Base-by-base conservation (phyloP, 148 eudicot species). In the Rhododendron ferrugineum region DNA sequence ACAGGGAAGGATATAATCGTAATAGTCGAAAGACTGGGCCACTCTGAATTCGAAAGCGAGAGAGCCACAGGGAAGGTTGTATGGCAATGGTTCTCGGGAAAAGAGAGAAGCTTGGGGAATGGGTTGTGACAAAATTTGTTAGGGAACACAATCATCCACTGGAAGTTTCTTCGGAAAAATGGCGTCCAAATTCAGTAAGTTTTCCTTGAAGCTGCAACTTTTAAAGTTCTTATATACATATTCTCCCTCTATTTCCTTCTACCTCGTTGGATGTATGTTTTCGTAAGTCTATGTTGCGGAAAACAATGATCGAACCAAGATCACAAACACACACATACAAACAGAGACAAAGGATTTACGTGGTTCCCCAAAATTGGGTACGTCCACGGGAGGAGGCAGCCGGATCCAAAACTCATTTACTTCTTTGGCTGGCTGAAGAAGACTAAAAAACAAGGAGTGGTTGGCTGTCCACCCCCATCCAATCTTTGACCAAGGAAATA, bases 1-100 rank as follows among this genome's bases (percentile, higher is more conserved):
- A 40, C 42, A 37, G 5, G 40, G 6, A 40, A 5, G 42, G 42
- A 40, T 40, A 40, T 44, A 82, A 82, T 68, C 58, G 66, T 6
- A 66, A 68, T 8, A 82, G 77, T 11, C 40, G 28, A 26, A 82
- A 64, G 16, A 26, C 76, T 62, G 76, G 54, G 54, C 76, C 37
- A 28, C 8, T 16, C 73, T 36, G n/a, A 64, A 26, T 82, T 82
- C 78, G 84, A 66, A 82, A 82, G 77, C 84, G 78, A 28, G 77
- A 66, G 58, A 82, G 84, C 84, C 47, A 82, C 28, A 47, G 77
- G 37, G 84, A 82, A 66, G 84, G 84, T 36, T 82, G 84, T 76
- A 82, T 82, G 77, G 77, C 84, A 66, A 82, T 64, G 84, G 66
- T 82, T 60, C 77, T 82, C 2, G 52, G 66, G 77, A 82, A 64